Percentiles rank a stretch among this genome's conserved stretches.
Conservation (phyloP, 2,329 filamentous ascomycete species). For the Neopestalotiopsis sp. region DNA sequence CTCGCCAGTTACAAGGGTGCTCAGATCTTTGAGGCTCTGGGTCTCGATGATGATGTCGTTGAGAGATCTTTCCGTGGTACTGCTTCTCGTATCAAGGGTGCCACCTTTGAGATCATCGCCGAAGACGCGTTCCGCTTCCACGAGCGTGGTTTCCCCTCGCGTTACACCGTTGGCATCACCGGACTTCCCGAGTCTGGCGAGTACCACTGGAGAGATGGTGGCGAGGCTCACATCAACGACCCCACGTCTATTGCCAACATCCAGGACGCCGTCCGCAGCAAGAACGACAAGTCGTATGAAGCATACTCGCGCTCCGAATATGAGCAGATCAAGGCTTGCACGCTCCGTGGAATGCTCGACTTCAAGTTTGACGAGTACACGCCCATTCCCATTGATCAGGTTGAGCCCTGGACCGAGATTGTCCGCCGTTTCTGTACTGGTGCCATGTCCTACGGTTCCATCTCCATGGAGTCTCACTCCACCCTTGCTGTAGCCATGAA, state of each 20-base stretch:
- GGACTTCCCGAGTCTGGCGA: constrained; percentile 92
- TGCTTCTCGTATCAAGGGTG: constrained; percentile 90
- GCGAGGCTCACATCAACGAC: constrained; percentile 94
- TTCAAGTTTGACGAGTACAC: constrained; percentile 91
- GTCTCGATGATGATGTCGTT: constrained; percentile 89
- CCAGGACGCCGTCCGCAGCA: constrained; percentile 92
- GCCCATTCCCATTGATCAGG: constrained; percentile 91
- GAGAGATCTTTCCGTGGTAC: constrained; percentile 95
- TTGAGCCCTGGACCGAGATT: constrained; percentile 98
- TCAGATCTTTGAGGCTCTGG: constrained; percentile 96
- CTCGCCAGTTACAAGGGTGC: constrained; percentile 96
- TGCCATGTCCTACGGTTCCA: constrained; percentile 98
- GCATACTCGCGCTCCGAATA: constrained; percentile 93
- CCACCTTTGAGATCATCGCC: constrained; percentile 92
- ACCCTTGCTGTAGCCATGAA: constrained; percentile 97
- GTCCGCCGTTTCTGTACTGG: constrained; percentile 95
- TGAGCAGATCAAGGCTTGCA: constrained; percentile 96
- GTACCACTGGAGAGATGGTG: constrained; percentile 98
- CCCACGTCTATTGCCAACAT: constrained; percentile 95
- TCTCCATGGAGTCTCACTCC: constrained; percentile 98
- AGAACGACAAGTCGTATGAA: constrained; percentile 99
- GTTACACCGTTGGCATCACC: constrained; percentile 75
- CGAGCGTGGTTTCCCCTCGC: constrained; percentile 87
- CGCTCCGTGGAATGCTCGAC: constrained; percentile 89
- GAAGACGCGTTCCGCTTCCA: constrained; percentile 95